These are phyloP conservation scores for Puccinia polysora DNA, from an alignment of 1,284 basidiomycete genomes.

Conservation along the genomic window DNA sequence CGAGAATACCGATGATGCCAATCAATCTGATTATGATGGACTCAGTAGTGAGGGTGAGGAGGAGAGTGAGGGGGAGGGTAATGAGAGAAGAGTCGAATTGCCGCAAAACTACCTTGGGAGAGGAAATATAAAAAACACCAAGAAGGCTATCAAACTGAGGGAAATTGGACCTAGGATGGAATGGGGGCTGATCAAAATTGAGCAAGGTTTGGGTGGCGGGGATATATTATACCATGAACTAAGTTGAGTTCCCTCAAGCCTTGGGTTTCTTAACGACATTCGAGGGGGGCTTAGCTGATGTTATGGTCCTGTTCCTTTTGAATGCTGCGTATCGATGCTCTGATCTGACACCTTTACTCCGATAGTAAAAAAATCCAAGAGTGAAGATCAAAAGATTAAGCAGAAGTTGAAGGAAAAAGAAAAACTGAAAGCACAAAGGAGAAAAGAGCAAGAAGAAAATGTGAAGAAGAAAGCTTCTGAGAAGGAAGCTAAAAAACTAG, in stretches of 20 bases:
- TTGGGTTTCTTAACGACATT: constrained; percentile 7
- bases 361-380: constrained; percentile 50
- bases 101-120: constrained; percentile 90
- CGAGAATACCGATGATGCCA: constrained; percentile 53
- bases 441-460: constrained; percentile 81
- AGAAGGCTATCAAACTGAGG: constrained; percentile 82
- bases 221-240: constrained; percentile 85
- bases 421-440: constrained; percentile 67
- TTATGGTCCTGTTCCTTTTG: background rate
- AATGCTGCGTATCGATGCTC: constrained; percentile 1
- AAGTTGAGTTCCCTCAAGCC: constrained; percentile 56
- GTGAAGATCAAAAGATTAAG: constrained; percentile 63
- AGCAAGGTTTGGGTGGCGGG: constrained; percentile 66
- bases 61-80: constrained; percentile 69
- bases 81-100: constrained; percentile 63
- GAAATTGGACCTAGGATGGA: constrained; percentile 97
- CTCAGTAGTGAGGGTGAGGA: constrained; percentile 62
- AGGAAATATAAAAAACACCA: constrained; percentile 83
- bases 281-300: background rate
- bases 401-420: constrained; percentile 70
- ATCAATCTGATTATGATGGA: constrained; percentile 68
- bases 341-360: background rate
- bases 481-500: constrained; percentile 55
- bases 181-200: constrained; percentile 84
- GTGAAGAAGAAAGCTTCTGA: constrained; percentile 70